Conservation (phyloP, 2,329 filamentous ascomycete genomes). For the Akanthomyces lecanii region DNA sequence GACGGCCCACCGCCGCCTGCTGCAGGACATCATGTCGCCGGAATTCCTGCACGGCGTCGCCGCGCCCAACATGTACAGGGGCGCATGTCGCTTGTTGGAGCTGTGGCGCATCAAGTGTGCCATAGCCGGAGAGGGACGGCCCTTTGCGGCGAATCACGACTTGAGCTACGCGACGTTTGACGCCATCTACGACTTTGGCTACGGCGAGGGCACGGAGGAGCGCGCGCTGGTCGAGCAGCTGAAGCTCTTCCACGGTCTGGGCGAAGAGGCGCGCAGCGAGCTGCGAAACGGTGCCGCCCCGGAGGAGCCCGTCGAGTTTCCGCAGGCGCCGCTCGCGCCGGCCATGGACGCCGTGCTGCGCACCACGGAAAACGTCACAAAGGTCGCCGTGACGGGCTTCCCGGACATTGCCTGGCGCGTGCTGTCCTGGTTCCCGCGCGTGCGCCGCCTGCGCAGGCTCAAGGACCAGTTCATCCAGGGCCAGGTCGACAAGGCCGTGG, state of each 20-base stretch:
- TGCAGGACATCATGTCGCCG: slow-evolving; percentile 36
- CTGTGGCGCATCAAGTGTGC: slow-evolving; percentile 32
- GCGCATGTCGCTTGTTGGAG: slow-evolving; percentile 27
- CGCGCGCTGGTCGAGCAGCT: slow-evolving; percentile 1
- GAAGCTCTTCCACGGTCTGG: neutral
- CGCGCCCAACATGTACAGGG: slow-evolving; percentile 32
- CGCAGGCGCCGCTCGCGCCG: neutral
- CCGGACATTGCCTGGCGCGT: slow-evolving; percentile 5
- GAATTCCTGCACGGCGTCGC: slow-evolving; percentile 28
- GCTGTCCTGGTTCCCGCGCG: neutral
- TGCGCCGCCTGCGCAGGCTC: slow-evolving; percentile 5
- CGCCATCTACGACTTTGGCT: slow-evolving; percentile 27
- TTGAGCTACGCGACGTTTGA: slow-evolving; percentile 31
- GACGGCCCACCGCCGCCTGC: slow-evolving; percentile 31
- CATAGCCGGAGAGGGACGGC: slow-evolving; percentile 24
- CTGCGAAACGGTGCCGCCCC: neutral
- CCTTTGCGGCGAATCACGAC: slow-evolving; percentile 25
- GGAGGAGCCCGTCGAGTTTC: neutral
- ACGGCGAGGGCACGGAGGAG: slow-evolving; percentile 22
- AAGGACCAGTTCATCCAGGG: slow-evolving; percentile 1
- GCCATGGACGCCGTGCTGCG: slow-evolving; percentile 7
- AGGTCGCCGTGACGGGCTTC: slow-evolving; percentile 12
- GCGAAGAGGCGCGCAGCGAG: neutral
- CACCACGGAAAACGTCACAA: slow-evolving; percentile 1
- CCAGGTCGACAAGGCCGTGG: slow-evolving; percentile 5